These are phyloP conservation scores for Daedalea quercina DNA, from an alignment of 768 basidiomycete genomes.

Conservation along the genomic window DNA sequence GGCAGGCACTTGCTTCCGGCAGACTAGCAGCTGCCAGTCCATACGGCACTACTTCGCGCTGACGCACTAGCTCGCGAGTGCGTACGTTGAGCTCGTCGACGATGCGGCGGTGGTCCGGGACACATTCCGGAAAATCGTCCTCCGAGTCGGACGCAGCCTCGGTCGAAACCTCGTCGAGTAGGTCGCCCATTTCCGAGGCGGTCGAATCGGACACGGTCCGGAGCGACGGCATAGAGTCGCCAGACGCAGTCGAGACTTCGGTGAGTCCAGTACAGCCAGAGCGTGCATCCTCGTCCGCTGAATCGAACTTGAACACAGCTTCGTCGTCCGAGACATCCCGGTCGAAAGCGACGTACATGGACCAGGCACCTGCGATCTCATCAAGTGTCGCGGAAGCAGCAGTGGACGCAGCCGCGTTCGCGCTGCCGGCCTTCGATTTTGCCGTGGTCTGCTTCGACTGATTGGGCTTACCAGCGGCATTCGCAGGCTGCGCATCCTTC, in stretches of 20 bases:
- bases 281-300: neutral
- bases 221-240: neutral
- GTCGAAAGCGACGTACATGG: neutral
- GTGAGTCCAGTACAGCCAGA: neutral
- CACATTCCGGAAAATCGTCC: too few species aligned
- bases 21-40: neutral
- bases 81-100: too few species aligned
- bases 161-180: too few species aligned
- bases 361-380: neutral
- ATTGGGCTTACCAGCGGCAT: neutral
- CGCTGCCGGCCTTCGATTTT: neutral
- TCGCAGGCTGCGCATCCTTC: neutral
- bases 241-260: neutral
- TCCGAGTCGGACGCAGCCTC: too few species aligned
- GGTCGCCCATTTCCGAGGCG: too few species aligned
- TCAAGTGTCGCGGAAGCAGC: neutral
- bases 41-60: neutral
- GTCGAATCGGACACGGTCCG: neutral
- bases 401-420: neutral
- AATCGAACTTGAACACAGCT: neutral
- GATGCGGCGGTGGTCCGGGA: too few species aligned
- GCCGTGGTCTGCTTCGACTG: neutral
- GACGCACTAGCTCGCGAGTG: too few species aligned
- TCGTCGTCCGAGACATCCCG: neutral
- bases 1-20: too few species aligned